phyloP scores from a whole-genome alignment of 164 flowering plant species.

The Santalum album region DNA sequence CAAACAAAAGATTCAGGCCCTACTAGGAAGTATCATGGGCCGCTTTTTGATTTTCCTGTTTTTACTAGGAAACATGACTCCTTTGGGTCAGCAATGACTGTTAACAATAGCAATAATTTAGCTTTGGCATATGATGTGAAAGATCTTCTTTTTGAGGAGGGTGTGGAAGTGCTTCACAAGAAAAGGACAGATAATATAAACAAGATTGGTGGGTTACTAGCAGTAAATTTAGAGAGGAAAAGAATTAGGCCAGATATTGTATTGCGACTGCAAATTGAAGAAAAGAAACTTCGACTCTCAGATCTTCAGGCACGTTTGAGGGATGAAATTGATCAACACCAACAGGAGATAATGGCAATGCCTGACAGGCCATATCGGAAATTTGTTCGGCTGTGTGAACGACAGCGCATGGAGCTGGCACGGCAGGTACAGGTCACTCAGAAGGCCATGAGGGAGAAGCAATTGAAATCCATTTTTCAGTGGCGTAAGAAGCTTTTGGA shows the following conservation, averaged over 20 bases:
- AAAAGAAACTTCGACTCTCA: slow-evolving; percentile 69
- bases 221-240: slow-evolving; percentile 87
- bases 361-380: slow-evolving; percentile 91
- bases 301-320: slow-evolving; percentile 81
- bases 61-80: slow-evolving; percentile 88
- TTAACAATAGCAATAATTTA: slow-evolving; percentile 52
- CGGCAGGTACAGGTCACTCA: slow-evolving; percentile 86
- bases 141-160: slow-evolving; percentile 81
- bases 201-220: slow-evolving; percentile 71
- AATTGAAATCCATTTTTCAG: slow-evolving; percentile 76
- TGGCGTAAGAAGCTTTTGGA: slow-evolving; percentile 99
- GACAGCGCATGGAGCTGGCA: slow-evolving; percentile 76
- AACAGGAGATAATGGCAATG: slow-evolving; percentile 97
- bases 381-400: slow-evolving; percentile 89
- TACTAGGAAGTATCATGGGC: slow-evolving; percentile 86
- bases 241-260: slow-evolving; percentile 95
- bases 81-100: slow-evolving; percentile 44
- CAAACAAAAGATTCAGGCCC: slow-evolving; percentile 62
- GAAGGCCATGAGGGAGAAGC: slow-evolving; percentile 83
- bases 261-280: slow-evolving; percentile 82
- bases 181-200: slow-evolving; percentile 70
- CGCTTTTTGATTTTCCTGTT: slow-evolving; percentile 88
- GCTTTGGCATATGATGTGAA: slow-evolving; percentile 74
- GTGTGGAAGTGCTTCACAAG: slow-evolving; percentile 58
- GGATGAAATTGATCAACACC: slow-evolving; percentile 91